These are phyloP conservation scores for Panicum virgatum DNA, from an alignment of 202 grass and related monocot species.

Conservation along the genomic window DNA sequence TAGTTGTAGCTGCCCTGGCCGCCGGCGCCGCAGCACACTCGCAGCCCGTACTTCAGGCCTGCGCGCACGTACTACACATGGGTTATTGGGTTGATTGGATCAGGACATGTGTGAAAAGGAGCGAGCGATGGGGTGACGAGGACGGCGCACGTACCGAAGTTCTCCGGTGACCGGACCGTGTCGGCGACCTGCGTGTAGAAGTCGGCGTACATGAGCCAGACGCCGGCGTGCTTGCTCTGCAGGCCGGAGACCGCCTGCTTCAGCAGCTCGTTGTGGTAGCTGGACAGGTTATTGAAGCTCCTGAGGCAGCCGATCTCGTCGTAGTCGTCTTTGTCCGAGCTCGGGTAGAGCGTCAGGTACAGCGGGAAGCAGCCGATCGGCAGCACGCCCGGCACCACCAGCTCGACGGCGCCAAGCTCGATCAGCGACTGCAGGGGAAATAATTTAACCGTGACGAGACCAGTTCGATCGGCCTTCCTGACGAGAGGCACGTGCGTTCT, in stretches of 20 bases:
- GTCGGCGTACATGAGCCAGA: slow-evolving; percentile 76
- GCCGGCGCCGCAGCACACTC: slow-evolving; percentile 68
- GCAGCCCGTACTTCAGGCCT: slow-evolving; percentile 50
- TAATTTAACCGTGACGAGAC: not conserved
- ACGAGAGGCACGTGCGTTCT: too few relatives aligned
- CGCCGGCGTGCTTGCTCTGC: slow-evolving; percentile 47
- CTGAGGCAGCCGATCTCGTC: slow-evolving; percentile 62
- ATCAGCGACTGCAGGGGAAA: slow-evolving; percentile 49
- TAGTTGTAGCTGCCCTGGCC: slow-evolving; percentile 71
- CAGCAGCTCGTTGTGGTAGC: slow-evolving; percentile 66
- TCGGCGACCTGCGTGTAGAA: slow-evolving; percentile 67
- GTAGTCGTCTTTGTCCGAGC: slow-evolving; percentile 53
- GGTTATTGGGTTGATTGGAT: too few relatives aligned
- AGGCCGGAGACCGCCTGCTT: slow-evolving; percentile 39
- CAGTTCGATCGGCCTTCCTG: too few relatives aligned
- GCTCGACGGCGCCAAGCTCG: slow-evolving; percentile 56
- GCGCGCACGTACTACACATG: not conserved
- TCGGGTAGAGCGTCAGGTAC: slow-evolving; percentile 65
- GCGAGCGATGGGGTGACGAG: not conserved
- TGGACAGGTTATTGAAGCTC: slow-evolving; percentile 54
- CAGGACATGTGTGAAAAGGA: too few relatives aligned
- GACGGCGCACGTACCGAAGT: slow-evolving; percentile 61
- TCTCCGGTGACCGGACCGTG: slow-evolving; percentile 62
- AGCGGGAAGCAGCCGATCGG: slow-evolving; percentile 84
- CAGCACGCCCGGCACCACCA: slow-evolving; percentile 76